Evolutionary conservation across 2,329 filamentous ascomycete species (phyloP).

Genomic region (Macroventuria anomochaeta): DNA sequence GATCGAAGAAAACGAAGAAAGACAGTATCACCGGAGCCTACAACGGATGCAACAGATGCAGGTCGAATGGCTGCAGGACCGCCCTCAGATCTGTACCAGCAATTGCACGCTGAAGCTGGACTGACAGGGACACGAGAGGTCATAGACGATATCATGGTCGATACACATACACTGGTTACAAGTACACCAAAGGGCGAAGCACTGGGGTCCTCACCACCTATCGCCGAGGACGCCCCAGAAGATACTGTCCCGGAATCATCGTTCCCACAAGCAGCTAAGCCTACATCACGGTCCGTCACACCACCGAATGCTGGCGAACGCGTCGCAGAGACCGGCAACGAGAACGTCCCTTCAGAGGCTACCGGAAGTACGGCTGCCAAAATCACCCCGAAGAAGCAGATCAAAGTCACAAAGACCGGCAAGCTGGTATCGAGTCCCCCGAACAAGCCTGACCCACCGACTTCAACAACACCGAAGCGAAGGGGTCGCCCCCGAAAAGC

Average conservation of each 20-base stretch:
- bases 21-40: conserved; percentile 39
- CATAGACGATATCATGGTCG: conserved; percentile 10
- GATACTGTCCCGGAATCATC: conserved; percentile 3
- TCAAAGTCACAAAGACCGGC: conserved; percentile 53
- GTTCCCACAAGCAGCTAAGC: background rate
- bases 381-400: conserved; percentile 43
- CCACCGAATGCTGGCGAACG: background rate
- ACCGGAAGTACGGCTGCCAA: conserved; percentile 3
- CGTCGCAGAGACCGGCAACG: background rate
- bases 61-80: background rate
- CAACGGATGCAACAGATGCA: background rate
- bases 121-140: conserved; percentile 1
- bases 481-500: conserved; percentile 15
- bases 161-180: background rate
- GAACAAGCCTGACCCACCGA: conserved; percentile 31
- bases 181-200: background rate
- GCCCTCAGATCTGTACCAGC: conserved; percentile 35
- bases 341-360: background rate
- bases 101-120: conserved; percentile 36
- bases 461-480: conserved; percentile 55
- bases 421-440: conserved; percentile 53
- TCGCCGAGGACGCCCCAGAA: background rate
- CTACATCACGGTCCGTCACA: background rate
- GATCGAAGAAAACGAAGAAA: conserved; percentile 49
- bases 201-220: background rate